Evolutionary conservation across 31 red algal species (phyloP), one percentile per base, ranked within the genome.

Genomic region (Asparagopsis taxiformis): DNA sequence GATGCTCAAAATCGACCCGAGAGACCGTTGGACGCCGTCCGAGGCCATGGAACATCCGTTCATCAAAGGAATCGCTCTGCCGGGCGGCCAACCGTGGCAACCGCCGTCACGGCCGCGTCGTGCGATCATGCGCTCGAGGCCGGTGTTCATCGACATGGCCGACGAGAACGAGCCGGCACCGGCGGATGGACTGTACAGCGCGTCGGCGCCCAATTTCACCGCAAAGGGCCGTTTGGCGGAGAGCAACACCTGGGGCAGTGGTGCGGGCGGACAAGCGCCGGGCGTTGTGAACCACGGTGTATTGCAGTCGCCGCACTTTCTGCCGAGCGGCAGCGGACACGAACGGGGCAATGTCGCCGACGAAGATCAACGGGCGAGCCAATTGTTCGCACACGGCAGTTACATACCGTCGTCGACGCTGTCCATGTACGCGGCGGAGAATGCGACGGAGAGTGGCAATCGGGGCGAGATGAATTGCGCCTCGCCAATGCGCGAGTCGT

Each of bases 41-140:
- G 84, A 94, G 68, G 82, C 81, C 6, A 51, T 77, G 44, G 65
- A 75, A 22, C 91, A 94, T 79, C 91, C 91, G 61, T 94, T 94
- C 74, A 33, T 94, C 13, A 17, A 59, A 20, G 87, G 75, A 51
- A 15, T 56, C 13, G 59, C 59, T n/a, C 31, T 65, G 35, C 62
- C 35, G 22, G 53, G 59, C 37, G 59, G 68, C 34, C 68, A 82
- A 30, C 68, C 68, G 33, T 90, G 86, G 86, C 31, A 46, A 15
- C 86, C 86, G 5, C 67, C 76, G 8, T 58, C 48, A 25, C 57
- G 59, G 26, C 26, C 19, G 20, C 22, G 22, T 17, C 39, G 74
- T 17, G n/a, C n/a, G n/a, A 22, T 65, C 19, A 15, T 79, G 29
- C 19, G 74, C 6, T 79, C 74, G 21, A 35, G 74, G 35, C 74